Conservation (phyloP, 768 basidiomycete genomes). For the Pisolithus sp. region DNA sequence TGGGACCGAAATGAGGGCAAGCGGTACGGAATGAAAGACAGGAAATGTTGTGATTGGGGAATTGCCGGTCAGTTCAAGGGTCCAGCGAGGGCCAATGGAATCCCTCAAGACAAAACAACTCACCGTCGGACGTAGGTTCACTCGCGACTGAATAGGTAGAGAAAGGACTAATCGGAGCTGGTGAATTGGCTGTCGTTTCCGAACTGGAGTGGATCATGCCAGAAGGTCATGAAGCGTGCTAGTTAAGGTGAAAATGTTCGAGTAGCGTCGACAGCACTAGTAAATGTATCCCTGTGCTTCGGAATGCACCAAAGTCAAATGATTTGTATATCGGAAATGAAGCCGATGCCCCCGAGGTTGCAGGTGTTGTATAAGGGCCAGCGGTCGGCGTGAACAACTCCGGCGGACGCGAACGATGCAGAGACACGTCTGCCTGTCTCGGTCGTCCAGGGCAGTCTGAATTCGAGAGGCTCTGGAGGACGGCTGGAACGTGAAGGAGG, state of each 20-base stretch:
- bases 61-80: not conserved
- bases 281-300: not conserved
- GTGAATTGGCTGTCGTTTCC: conserved; percentile 29
- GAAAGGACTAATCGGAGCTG: conserved; percentile 33
- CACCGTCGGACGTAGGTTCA: conserved; percentile 50
- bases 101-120: conserved; percentile 3
- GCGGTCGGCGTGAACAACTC: not conserved
- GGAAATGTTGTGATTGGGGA: conserved; percentile 1
- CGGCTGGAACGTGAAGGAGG: conserved; percentile 2
- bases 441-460: not conserved
- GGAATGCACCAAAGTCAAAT: not conserved
- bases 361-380: not conserved
- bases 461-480: too few species aligned
- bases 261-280: not conserved
- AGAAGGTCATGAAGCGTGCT: conserved; percentile 12
- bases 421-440: not conserved
- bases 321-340: not conserved
- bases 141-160: conserved; percentile 35
- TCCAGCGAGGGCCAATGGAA: not conserved
- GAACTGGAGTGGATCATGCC: conserved; percentile 31
- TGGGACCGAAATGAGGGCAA: not conserved
- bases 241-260: not conserved
- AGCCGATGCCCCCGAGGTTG: not conserved
- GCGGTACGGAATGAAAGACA: not conserved
- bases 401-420: too few species aligned